Base-by-base conservation (phyloP, 352 stramenopile genomes). In the Phytophthora tentaculata region DNA sequence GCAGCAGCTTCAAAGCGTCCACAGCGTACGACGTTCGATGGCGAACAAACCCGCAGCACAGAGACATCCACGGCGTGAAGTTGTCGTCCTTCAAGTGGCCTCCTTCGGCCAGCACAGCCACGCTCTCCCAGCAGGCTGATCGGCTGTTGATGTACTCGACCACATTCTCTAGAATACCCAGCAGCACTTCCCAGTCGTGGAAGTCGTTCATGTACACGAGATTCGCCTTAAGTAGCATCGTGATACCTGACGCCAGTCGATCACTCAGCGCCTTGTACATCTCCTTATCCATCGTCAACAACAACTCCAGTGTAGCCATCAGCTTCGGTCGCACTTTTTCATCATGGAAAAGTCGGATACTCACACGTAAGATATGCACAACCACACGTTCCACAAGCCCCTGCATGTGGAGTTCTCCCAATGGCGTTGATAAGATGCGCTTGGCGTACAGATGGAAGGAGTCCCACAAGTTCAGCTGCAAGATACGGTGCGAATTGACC, bases 201-300 rank as follows among this genome's bases (percentile, higher is more conserved):
- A 92, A 93, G 29, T 92, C 74, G 64, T 94, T 83, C 86, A 96
- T 93, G 77, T 96, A 96, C 65, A 95, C 86, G 16, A 93, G 69
- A 37, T 96, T 96, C 1, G 88, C 88, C 73, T 95, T 95, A 19
- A 96, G 66, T 23, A 95, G 64, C 77, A 95, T 89, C 37, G 91
- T 92, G 50, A 96, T 87, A 2, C 88, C 88, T 0, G 86, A 89
- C 3, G 88, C 86, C 6, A 96, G 61, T 13, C 88, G 83, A 44
- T 96, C 86, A 37, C 86, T 91, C n/a, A 96, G 65, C 2, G 80
- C 88, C 51, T 86, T 81, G 72, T 89, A 89, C 83, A 92, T 91
- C 13, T 90, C 84, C 49, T 90, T 84, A 57, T 95, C 85, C 81
- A 96, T 88, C 7, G 73, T 76, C 41, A 91, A 69, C 23, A 96